Base-by-base conservation (phyloP, 805 yeast species). In the Barnettozyma pratensis region DNA sequence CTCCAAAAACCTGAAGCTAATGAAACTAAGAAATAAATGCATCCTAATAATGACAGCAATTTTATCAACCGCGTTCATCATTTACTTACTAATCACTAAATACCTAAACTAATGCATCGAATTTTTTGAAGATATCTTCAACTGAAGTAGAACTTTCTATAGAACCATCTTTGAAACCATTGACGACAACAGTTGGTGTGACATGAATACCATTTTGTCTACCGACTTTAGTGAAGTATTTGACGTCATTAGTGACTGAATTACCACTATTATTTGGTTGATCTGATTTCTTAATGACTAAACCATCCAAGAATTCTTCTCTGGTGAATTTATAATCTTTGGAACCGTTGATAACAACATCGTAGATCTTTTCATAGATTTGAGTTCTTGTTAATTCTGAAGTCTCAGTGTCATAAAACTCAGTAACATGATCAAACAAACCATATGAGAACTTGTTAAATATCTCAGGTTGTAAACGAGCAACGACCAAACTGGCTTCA, bases 191-290 rank as follows among this genome's bases (percentile, higher is more conserved):
- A 5, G 94, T 83, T 25, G 96, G 96, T 4, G 94, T 86, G n/a
- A 85, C 83, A 61, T 89, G 96, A 37, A 85, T 79, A 40, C 92
- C 89, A 39, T 82, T 77, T 50, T 87, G 87, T 62, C 96, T 76
- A 46, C 80, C 81, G 61, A 79, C 80, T 62, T 81, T 75, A 19
- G 90, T 76, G 61, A 86, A 87, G 58, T 83, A 83, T 67, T 87
- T 89, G 52, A 86, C 57, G 59, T 87, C 95, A 34, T 65, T 72
- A 3, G 79, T 72, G 36, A 83, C 73, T 6, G 64, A 70, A 55
- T 81, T 83, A 8, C 94, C 92, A 4, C 63, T 58, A 58, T 87
- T 85, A 29, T 63, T 19, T 72, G 74, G 11, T 62, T 52, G 5
- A 63, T 65, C 47, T 38, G 27, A 32, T 40, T 55, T 54, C 31